Conservation (phyloP, 495 filamentous ascomycete species). For the Cladorrhinum samala region DNA sequence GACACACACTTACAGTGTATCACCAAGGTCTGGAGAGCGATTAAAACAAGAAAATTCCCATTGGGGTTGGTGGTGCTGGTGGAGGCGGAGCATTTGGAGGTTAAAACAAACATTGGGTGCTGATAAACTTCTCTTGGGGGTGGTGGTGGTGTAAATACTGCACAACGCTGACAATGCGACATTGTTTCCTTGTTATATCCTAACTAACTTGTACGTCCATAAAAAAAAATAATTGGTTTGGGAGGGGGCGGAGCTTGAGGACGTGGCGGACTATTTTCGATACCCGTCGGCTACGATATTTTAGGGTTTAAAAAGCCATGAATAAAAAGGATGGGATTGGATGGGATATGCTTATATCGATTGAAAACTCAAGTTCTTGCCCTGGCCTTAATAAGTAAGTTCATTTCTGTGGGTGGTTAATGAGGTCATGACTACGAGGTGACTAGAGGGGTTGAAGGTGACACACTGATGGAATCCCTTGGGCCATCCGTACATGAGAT, state of each 20-base stretch:
- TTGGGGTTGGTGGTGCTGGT: constrained; percentile 3
- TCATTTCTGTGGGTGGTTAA: background rate
- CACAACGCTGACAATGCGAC: constrained; percentile 34
- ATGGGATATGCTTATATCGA: too few species aligned
- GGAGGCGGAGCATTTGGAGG: constrained; percentile 11
- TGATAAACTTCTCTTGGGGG: background rate
- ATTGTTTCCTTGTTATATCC: constrained; percentile 16
- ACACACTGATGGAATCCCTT: too few species aligned
- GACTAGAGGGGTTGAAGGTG: background rate
- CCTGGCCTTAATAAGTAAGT: too few species aligned
- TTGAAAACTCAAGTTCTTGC: too few species aligned
- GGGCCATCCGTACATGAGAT: too few species aligned
- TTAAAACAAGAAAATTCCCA: background rate
- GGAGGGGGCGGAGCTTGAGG: too few species aligned
- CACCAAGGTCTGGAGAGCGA: constrained; percentile 11
- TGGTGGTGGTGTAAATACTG: constrained; percentile 34
- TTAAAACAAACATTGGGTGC: constrained; percentile 2
- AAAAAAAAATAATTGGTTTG: too few species aligned
- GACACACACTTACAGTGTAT: constrained; percentile 7
- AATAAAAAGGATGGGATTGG: too few species aligned
- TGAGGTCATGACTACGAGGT: background rate
- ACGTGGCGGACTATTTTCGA: too few species aligned
- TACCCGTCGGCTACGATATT: too few species aligned
- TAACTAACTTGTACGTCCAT: too few species aligned
- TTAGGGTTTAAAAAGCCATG: too few species aligned